Evolutionary conservation across 2,329 filamentous ascomycete species (phyloP).

Genomic region (Cercospora sojina): DNA sequence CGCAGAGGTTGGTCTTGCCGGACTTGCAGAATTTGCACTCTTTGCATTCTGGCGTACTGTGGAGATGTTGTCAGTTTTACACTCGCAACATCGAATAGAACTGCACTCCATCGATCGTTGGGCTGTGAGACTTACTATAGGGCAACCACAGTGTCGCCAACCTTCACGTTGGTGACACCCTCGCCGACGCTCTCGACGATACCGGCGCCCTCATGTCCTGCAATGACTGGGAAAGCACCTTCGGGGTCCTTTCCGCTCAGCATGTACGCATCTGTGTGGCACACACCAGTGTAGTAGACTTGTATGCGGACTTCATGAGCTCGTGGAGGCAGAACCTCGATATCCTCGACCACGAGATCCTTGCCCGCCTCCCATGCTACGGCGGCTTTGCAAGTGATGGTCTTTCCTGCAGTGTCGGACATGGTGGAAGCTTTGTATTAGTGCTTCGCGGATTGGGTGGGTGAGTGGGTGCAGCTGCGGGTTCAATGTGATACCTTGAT

Average conservation of each 20-base stretch:
- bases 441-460: slow-evolving; percentile 13
- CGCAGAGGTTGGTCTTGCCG: slow-evolving; percentile 98
- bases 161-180: slow-evolving; percentile 91
- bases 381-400: slow-evolving; percentile 85
- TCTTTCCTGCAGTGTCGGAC: slow-evolving; percentile 64
- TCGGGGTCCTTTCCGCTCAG: slow-evolving; percentile 96
- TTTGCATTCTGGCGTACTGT: slow-evolving; percentile 88
- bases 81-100: neutral
- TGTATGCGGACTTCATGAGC: slow-evolving; percentile 95
- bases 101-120: neutral
- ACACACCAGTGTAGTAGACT: slow-evolving; percentile 97
- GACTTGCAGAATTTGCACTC: slow-evolving; percentile 99
- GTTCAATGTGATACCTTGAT: slow-evolving; percentile 14
- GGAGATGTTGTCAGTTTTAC: neutral
- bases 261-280: slow-evolving; percentile 92
- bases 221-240: slow-evolving; percentile 84
- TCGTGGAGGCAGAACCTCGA: slow-evolving; percentile 85
- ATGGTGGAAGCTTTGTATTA: slow-evolving; percentile 40
- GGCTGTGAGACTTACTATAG: slow-evolving; percentile 64
- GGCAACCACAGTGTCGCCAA: slow-evolving; percentile 85
- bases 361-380: slow-evolving; percentile 97
- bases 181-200: slow-evolving; percentile 92
- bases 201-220: slow-evolving; percentile 88
- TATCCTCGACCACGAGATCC: slow-evolving; percentile 81
- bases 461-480: neutral